phyloP scores from a whole-genome alignment of 1,284 basidiomycete genomes.

The Moniliella sp. region DNA sequence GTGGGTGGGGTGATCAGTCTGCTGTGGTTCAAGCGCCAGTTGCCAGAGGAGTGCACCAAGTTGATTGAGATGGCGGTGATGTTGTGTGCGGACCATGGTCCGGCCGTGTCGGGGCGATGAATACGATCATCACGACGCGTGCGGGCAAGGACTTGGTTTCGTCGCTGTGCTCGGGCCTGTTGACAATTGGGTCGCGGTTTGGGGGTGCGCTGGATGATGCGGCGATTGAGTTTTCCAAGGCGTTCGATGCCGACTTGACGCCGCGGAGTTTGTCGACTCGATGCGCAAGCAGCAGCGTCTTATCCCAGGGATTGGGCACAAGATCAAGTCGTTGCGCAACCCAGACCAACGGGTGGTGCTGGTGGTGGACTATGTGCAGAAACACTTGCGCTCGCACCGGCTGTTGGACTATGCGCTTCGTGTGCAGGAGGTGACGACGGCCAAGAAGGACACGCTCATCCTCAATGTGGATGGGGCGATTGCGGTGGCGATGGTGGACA shows the following conservation, averaged over 20 bases:
- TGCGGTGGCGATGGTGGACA: slow-evolving; percentile 89
- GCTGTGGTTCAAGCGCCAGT: slow-evolving; percentile 89
- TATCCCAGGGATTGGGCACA: slow-evolving; percentile 95
- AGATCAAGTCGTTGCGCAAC: slow-evolving; percentile 62
- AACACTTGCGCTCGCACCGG: slow-evolving; percentile 65
- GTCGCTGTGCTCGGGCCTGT: slow-evolving; percentile 76
- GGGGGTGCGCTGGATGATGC: slow-evolving; percentile 98
- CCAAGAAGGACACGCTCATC: slow-evolving; percentile 72
- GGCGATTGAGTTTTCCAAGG: slow-evolving; percentile 62
- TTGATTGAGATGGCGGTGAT: slow-evolving; percentile 98
- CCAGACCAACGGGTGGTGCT: slow-evolving; percentile 59
- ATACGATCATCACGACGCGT: slow-evolving; percentile 94
- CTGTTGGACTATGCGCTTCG: slow-evolving; percentile 82
- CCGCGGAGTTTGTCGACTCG: slow-evolving; percentile 93
- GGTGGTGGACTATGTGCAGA: slow-evolving; percentile 84
- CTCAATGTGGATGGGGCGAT: slow-evolving; percentile 71
- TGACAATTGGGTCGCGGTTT: slow-evolving; percentile 93
- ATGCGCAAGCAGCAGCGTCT: slow-evolving; percentile 89
- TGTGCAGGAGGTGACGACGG: slow-evolving; percentile 87
- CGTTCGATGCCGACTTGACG: slow-evolving; percentile 69
- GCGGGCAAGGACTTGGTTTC: slow-evolving; percentile 97
- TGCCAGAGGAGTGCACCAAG: slow-evolving; percentile 31
- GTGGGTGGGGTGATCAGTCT: slow-evolving; percentile 87
- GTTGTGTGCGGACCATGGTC: slow-evolving; percentile 84
- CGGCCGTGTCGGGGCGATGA: slow-evolving; percentile 64